A percentile compares a stretch with the other conserved stretches of the same genome.
These are phyloP conservation scores for Curvularia sp. DNA, from an alignment of 2,329 filamentous ascomycete genomes.

Conservation along the genomic window DNA sequence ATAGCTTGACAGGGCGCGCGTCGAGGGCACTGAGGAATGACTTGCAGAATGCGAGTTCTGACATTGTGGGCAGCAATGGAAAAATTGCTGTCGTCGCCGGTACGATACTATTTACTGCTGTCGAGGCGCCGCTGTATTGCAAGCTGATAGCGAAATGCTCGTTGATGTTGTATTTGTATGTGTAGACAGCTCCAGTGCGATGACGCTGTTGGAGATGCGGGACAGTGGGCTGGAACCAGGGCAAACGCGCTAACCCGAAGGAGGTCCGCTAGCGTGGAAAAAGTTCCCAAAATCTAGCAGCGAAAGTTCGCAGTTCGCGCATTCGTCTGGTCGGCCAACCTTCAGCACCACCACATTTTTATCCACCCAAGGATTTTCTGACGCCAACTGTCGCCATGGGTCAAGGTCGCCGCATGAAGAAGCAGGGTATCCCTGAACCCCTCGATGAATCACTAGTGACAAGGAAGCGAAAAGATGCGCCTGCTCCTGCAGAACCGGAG, in stretches of 20 bases:
- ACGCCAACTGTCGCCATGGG: constrained; percentile 66
- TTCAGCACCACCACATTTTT: constrained; percentile 10
- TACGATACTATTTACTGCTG: neutral
- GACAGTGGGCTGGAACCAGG: constrained; percentile 18
- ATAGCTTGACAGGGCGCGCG: constrained; percentile 78
- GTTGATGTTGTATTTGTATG: constrained; percentile 2
- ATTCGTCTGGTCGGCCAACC: constrained; percentile 17
- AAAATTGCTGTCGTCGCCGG: neutral
- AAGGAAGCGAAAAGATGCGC: constrained; percentile 85
- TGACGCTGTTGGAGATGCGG: constrained; percentile 42
- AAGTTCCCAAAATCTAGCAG: constrained; percentile 26
- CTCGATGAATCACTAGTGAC: constrained; percentile 78
- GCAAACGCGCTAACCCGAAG: constrained; percentile 14
- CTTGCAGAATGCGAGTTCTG: constrained; percentile 83
- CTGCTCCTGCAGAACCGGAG: constrained; percentile 55
- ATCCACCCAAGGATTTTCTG: neutral
- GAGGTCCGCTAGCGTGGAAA: constrained; percentile 23
- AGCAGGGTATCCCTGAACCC: constrained; percentile 85
- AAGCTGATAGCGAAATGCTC: constrained; percentile 1
- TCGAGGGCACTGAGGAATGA: constrained; percentile 82
- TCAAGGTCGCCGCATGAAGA: constrained; percentile 89
- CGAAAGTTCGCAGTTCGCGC: constrained; percentile 32
- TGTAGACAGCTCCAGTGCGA: constrained; percentile 23
- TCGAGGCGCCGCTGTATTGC: neutral
- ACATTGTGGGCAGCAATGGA: constrained; percentile 35